Conservation (phyloP, 768 basidiomycete species). For the Boletus tylopilopsis region DNA sequence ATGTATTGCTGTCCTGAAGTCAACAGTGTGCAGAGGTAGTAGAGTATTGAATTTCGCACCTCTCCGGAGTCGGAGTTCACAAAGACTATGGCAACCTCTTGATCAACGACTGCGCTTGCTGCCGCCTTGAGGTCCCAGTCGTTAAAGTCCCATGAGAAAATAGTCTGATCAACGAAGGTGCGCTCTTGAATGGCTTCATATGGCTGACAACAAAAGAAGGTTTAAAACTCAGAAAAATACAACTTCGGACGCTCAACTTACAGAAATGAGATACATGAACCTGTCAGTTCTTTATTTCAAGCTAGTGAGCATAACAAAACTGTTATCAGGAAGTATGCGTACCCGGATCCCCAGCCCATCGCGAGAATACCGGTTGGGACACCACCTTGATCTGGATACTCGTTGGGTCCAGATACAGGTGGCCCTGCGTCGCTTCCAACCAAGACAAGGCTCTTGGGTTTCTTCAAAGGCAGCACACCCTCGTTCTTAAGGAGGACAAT, state of each 20-base stretch:
- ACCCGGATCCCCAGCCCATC: constrained; percentile 91
- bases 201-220: constrained; percentile 42
- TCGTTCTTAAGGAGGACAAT: constrained; percentile 70
- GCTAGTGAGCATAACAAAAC: background rate
- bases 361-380: constrained; percentile 67
- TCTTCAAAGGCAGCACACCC: constrained; percentile 53
- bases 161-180: constrained; percentile 63
- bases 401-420: constrained; percentile 63
- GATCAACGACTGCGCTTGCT: constrained; percentile 42
- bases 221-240: background rate
- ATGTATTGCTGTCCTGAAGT: constrained; percentile 40
- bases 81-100: constrained; percentile 75
- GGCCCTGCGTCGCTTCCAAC: constrained; percentile 68
- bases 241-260: constrained; percentile 30
- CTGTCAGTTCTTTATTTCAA: constrained; percentile 48
- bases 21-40: background rate
- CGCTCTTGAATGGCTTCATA: constrained; percentile 76
- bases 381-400: constrained; percentile 59
- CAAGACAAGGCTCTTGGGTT: constrained; percentile 55
- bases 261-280: constrained; percentile 76
- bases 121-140: constrained; percentile 61
- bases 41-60: constrained; percentile 21
- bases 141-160: constrained; percentile 63
- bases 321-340: constrained; percentile 1
- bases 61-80: constrained; percentile 84